Evolutionary conservation across 495 filamentous ascomycete genomes (phyloP).

Genomic region (Poronia punctata): DNA sequence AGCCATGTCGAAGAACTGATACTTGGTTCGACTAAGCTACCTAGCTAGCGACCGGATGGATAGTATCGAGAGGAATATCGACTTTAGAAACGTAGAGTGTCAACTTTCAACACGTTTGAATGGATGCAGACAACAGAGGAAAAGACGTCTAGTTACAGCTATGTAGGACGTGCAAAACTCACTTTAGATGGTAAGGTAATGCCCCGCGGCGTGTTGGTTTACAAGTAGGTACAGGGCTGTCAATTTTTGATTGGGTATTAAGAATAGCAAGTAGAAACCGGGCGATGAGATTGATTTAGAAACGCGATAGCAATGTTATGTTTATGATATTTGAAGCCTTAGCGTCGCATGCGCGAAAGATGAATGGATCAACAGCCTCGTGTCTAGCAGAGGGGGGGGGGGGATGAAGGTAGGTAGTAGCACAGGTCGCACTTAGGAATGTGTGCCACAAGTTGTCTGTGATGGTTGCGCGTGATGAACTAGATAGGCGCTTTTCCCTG

Average conservation of each 20-base stretch:
- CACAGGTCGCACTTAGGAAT: constrained; percentile 7
- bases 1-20: constrained; percentile 4
- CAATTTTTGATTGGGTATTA: constrained; percentile 10
- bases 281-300: background rate
- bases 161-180: too few relatives aligned
- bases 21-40: background rate
- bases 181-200: too few relatives aligned
- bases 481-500: too few relatives aligned
- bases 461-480: constrained; percentile 15
- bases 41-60: background rate
- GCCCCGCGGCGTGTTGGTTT: constrained; percentile 15
- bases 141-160: too few relatives aligned
- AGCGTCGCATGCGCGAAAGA: background rate
- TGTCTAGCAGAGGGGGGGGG: background rate
- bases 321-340: background rate
- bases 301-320: background rate
- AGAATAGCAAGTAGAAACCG: background rate
- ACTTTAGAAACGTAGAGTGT: too few relatives aligned
- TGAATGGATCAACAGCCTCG: background rate
- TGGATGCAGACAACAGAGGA: too few relatives aligned
- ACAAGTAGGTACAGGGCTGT: constrained; percentile 13
- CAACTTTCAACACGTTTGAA: too few relatives aligned
- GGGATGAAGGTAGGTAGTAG: constrained; percentile 8
- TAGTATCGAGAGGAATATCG: too few relatives aligned
- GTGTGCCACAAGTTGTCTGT: constrained; percentile 10